phyloP scores from a whole-genome alignment of 116 monocot genomes.

The Thalassia testudinum region DNA sequence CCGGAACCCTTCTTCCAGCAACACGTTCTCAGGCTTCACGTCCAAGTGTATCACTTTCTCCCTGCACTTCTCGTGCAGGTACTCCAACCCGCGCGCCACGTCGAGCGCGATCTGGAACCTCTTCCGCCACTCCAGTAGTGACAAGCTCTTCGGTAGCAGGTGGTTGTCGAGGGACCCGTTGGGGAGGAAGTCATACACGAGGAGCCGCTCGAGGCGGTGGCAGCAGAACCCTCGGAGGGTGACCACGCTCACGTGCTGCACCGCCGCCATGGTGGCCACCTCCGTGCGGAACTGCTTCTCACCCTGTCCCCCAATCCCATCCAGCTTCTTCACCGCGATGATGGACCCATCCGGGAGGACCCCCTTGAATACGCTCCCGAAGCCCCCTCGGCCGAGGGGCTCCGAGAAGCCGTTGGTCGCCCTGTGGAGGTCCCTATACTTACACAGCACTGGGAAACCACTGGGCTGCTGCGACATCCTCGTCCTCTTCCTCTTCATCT shows the following conservation, averaged over 20 bases:
- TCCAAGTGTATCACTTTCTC: constrained; percentile 34
- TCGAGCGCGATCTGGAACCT: constrained; percentile 20
- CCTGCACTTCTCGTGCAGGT: constrained; percentile 29
- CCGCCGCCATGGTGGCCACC: neutral
- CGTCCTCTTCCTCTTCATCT: neutral
- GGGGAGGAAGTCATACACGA: neutral
- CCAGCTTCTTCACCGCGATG: constrained; percentile 4
- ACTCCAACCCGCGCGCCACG: constrained; percentile 16
- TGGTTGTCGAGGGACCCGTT: neutral
- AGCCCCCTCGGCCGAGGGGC: neutral
- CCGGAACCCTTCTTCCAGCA: constrained; percentile 12
- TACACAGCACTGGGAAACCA: neutral
- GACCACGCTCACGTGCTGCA: neutral
- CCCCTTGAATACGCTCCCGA: neutral
- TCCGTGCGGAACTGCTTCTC: neutral
- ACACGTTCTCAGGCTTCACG: constrained; percentile 34
- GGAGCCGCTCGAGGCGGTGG: neutral
- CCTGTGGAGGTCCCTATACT: neutral
- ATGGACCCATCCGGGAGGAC: neutral
- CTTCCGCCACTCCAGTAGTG: constrained; percentile 11
- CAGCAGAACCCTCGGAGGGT: neutral
- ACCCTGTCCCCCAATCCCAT: neutral
- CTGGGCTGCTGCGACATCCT: too few species aligned
- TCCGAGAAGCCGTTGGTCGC: neutral
- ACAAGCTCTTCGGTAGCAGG: constrained; percentile 1